A percentile compares a stretch with the other conserved stretches of the same genome.
Evolutionary conservation across 2,329 filamentous ascomycete genomes (phyloP).

Genomic region (Albifimbria verrucaria): DNA sequence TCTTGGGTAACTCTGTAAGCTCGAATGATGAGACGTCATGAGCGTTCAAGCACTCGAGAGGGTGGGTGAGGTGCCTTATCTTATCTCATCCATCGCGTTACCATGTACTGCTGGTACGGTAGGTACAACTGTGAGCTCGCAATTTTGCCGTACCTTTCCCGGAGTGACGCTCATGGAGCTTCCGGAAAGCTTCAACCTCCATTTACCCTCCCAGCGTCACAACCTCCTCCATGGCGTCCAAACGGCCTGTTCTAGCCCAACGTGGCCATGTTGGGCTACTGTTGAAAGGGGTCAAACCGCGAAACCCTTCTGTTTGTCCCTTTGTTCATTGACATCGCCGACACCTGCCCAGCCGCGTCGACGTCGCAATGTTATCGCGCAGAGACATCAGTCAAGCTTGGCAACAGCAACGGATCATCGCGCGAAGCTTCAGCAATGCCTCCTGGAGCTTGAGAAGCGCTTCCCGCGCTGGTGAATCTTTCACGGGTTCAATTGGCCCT

Average conservation of each 20-base stretch:
- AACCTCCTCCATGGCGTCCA: slow-evolving; percentile 24
- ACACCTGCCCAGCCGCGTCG: slow-evolving; percentile 14
- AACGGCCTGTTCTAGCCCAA: slow-evolving; percentile 23
- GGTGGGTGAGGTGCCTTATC: too few relatives aligned
- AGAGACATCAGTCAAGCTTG: slow-evolving; percentile 26
- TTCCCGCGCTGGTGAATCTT: slow-evolving; percentile 62
- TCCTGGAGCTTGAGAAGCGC: slow-evolving; percentile 58
- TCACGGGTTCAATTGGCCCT: slow-evolving; percentile 69
- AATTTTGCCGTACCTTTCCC: slow-evolving; percentile 25
- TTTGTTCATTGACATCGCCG: slow-evolving; percentile 26
- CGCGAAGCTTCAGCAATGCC: slow-evolving; percentile 54
- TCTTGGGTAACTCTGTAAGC: too few relatives aligned
- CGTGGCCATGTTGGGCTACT: slow-evolving; percentile 23
- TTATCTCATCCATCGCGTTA: too few relatives aligned
- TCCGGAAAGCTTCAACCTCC: slow-evolving; percentile 8
- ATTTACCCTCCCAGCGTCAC: slow-evolving; percentile 10
- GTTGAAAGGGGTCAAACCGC: slow-evolving; percentile 7
- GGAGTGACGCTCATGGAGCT: slow-evolving; percentile 15
- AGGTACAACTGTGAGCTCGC: too few relatives aligned
- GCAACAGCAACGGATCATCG: slow-evolving; percentile 31
- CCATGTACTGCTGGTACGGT: not conserved
- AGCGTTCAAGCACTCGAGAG: too few relatives aligned
- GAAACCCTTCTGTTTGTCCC: slow-evolving; percentile 23
- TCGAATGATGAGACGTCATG: too few relatives aligned
- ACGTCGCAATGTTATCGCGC: slow-evolving; percentile 18